Conservation (phyloP, 345 rosid species). For the Eucalyptus curtisii region DNA sequence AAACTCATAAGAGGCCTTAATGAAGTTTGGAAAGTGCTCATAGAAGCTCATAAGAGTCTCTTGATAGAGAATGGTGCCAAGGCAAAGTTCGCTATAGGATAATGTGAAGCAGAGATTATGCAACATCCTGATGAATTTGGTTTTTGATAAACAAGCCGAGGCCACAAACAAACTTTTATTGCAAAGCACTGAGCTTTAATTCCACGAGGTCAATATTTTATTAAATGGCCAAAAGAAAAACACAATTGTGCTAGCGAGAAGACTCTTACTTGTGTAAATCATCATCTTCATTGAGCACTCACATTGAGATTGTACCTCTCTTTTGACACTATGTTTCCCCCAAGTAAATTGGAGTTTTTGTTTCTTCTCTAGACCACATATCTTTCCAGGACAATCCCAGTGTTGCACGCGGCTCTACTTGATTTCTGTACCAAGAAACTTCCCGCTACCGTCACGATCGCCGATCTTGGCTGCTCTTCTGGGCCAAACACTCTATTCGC, state of each 20-base stretch:
- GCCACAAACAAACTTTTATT: neutral
- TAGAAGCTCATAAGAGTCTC: neutral
- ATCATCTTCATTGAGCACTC: neutral
- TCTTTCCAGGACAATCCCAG: slow-evolving; percentile 5
- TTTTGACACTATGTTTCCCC: neutral
- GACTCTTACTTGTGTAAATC: neutral
- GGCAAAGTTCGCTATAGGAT: neutral
- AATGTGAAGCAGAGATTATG: neutral
- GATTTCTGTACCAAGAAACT: slow-evolving; percentile 6
- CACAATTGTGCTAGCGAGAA: neutral
- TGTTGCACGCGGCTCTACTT: slow-evolving; percentile 3
- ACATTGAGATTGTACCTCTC: neutral
- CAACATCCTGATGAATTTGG: neutral
- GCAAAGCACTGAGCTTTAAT: neutral
- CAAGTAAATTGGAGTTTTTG: neutral
- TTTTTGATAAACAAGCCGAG: neutral
- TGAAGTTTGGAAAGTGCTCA: neutral
- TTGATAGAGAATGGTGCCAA: neutral
- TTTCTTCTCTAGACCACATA: neutral
- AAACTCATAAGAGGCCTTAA: neutral
- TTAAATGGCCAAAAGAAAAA: neutral
- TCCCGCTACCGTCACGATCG: slow-evolving; percentile 1
- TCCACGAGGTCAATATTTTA: neutral
- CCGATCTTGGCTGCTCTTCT: slow-evolving; percentile 39
- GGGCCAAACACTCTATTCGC: slow-evolving; percentile 19